Base-by-base conservation (phyloP, 805 yeast species). In the Ogataea glucozyma region DNA sequence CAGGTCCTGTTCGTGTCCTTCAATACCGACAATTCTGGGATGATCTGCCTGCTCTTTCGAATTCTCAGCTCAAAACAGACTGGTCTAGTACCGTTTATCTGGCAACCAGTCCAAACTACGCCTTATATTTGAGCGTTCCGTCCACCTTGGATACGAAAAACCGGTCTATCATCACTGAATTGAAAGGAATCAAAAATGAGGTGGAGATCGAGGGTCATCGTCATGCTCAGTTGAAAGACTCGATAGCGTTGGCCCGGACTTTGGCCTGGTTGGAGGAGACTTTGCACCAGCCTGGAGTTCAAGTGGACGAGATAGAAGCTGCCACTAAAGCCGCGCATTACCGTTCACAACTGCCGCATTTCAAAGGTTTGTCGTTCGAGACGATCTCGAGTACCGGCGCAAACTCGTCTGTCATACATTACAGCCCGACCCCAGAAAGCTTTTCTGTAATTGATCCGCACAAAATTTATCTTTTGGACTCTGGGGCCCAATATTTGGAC, bases 401-500 rank as follows among this genome's bases (percentile, higher is more conserved):
- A 6, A 86, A 86, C 57, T 81, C 87, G 1, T 81, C 93, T 0
- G 71, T 86, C 7, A 82, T 85, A 41, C 95, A 86, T 57, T 86
- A 86, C 57, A 73, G 83, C 0, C 95, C 95, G 22, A 73, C 82
- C 1, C 66, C 67, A 22, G 82, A 75, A 10, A 71, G 76, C 14
- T 75, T 78, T 41, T 69, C 84, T 1, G 62, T 74, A 44, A 78
- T 93, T 45, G 83, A 85, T 56, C 81, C 84, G 7, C 64, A 75
- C 16, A 76, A 83, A 44, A 76, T 89, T 2, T 89, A 84, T 53
- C 69, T 93, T 48, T 71, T 87, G 46, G 99, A 93, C 62, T 79
- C 96, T 2, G 99, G 99, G 4, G 87, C 93, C 0, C 99, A 93
- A 56, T 91, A 78, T 58, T 62, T 84, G 17, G 96, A 90, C 57